phyloP scores from a whole-genome alignment of 495 filamentous ascomycete genomes.

The Entonaema liquescens region DNA sequence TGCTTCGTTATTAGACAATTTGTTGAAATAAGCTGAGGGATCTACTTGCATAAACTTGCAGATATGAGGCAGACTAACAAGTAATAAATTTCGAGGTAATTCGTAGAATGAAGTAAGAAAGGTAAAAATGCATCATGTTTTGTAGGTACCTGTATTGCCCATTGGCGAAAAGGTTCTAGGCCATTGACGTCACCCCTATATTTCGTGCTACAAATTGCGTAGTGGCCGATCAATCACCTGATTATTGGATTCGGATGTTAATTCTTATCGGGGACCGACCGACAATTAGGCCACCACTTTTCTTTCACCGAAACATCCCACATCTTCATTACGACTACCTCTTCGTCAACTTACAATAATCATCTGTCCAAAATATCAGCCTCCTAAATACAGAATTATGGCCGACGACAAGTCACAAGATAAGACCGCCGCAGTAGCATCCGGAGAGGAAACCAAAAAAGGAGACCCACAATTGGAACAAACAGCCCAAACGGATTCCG shows the following conservation, averaged over 20 bases:
- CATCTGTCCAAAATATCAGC: neutral
- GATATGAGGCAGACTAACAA: neutral
- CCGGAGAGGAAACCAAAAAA: slow-evolving; percentile 23
- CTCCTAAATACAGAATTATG: slow-evolving; percentile 19
- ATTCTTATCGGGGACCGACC: slow-evolving; percentile 1
- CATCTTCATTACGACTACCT: neutral
- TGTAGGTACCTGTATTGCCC: neutral
- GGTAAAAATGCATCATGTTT: too few relatives aligned
- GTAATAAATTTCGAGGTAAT: neutral
- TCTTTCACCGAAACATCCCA: neutral
- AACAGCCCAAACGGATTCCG: slow-evolving; percentile 14
- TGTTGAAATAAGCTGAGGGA: neutral
- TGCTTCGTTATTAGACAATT: neutral
- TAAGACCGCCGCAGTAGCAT: neutral
- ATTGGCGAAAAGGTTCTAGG: too few relatives aligned
- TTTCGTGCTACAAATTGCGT: neutral
- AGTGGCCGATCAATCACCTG: slow-evolving; percentile 5
- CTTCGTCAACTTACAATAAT: neutral
- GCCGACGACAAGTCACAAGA: slow-evolving; percentile 29
- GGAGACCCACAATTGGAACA: slow-evolving; percentile 5
- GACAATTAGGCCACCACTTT: neutral
- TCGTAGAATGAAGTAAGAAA: neutral
- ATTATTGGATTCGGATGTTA: slow-evolving; percentile 4
- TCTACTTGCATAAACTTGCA: neutral
- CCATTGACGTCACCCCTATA: neutral